Evolutionary conservation across 1,284 basidiomycete genomes (phyloP).

Genomic region (Vanrija sp.): DNA sequence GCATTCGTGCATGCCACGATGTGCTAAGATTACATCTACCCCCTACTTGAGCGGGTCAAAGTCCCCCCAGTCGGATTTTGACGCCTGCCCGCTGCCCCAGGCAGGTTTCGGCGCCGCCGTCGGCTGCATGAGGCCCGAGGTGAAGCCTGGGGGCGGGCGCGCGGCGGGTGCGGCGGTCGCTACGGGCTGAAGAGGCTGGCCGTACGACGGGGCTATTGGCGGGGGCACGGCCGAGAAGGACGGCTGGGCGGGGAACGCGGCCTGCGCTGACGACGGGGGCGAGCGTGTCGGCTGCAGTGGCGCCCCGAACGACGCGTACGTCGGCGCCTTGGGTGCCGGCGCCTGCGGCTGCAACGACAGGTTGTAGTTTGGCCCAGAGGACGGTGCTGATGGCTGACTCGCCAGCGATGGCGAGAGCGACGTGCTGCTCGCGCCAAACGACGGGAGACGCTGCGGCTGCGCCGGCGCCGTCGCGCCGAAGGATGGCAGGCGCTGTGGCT

Average conservation of each 20-base stretch:
- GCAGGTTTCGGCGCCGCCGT: conserved; percentile 30
- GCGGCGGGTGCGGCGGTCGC: conserved; percentile 4
- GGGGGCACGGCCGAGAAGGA: background rate
- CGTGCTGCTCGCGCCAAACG: background rate
- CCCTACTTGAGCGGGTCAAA: conserved; percentile 46
- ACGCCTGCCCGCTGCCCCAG: conserved; percentile 18
- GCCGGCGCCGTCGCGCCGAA: conserved; percentile 20
- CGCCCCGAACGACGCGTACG: background rate
- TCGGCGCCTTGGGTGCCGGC: conserved; percentile 12
- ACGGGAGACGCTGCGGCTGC: conserved; percentile 2
- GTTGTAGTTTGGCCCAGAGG: conserved; percentile 43
- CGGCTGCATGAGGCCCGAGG: conserved; percentile 42
- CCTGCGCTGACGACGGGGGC: background rate
- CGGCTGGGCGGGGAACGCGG: conserved; percentile 1
- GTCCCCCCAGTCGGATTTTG: conserved; percentile 41
- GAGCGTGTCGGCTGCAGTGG: conserved; percentile 7
- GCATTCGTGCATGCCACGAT: background rate
- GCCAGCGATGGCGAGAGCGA: background rate
- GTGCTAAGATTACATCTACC: background rate
- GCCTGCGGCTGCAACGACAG: conserved; percentile 35
- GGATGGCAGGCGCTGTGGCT: conserved; percentile 31
- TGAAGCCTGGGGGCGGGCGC: conserved; percentile 41
- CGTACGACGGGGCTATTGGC: background rate
- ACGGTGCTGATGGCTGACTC: background rate
- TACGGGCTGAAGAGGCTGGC: conserved; percentile 1